Conservation (phyloP, 306 rosid species). For the Prunus armeniaca region DNA sequence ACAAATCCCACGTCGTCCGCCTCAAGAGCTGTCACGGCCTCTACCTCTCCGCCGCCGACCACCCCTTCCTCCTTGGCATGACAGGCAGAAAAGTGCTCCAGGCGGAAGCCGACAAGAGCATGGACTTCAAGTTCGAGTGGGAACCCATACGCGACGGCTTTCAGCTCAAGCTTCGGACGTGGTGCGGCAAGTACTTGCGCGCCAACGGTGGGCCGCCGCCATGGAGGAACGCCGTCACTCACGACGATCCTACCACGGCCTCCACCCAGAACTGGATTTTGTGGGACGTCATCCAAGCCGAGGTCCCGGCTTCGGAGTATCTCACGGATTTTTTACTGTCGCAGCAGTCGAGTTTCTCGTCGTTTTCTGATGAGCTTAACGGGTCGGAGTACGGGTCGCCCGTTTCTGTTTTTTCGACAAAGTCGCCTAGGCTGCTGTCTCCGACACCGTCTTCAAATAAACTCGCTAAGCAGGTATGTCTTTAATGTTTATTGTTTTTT, state of each 20-base stretch:
- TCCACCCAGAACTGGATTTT: conserved; percentile 58
- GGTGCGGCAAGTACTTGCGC: conserved; percentile 70
- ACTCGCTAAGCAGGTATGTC: neutral
- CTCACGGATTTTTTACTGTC: conserved; percentile 17
- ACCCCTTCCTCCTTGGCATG: conserved; percentile 50
- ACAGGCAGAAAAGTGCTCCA: conserved; percentile 58
- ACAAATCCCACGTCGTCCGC: conserved; percentile 39
- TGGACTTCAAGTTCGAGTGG: conserved; percentile 52
- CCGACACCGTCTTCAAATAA: neutral
- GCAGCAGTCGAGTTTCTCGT: conserved; percentile 31
- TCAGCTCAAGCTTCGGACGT: conserved; percentile 57
- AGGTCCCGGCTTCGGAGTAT: conserved; percentile 31
- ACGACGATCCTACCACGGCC: conserved; percentile 47
- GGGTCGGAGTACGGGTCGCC: conserved; percentile 49
- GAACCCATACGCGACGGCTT: conserved; percentile 76
- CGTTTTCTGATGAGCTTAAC: conserved; percentile 44
- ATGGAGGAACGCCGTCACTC: conserved; percentile 77
- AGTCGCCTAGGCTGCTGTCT: conserved; percentile 4
- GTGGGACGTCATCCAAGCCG: conserved; percentile 58
- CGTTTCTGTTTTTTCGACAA: conserved; percentile 20
- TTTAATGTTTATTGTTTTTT: neutral
- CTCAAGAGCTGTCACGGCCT: conserved; percentile 60
- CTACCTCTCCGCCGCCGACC: conserved; percentile 54
- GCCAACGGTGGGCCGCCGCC: conserved; percentile 78
- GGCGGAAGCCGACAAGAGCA: conserved; percentile 13